Evolutionary conservation across 176 grass and related monocot genomes (phyloP).

Genomic region (Dactylis glomerata): DNA sequence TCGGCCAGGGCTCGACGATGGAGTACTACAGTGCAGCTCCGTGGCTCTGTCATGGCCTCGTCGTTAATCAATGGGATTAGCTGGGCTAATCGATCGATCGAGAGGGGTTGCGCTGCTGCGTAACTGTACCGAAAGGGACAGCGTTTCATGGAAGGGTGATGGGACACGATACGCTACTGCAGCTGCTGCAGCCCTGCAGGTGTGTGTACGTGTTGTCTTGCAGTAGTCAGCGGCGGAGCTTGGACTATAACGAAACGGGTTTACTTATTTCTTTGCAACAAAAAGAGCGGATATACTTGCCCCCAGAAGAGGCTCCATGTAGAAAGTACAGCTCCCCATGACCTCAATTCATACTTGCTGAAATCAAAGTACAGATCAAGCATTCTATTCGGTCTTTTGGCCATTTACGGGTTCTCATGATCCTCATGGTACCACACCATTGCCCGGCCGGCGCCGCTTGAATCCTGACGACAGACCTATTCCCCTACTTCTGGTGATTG

Average conservation of each 20-base stretch:
- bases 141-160: not conserved
- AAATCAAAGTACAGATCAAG: too few species aligned
- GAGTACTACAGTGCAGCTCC: not conserved
- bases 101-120: not conserved
- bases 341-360: too few species aligned
- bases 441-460: too few species aligned
- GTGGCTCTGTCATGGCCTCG: not conserved
- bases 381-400: too few species aligned
- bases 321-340: not conserved
- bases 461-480: too few species aligned
- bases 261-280: not conserved
- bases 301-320: not conserved
- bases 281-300: not conserved
- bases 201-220: not conserved
- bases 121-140: slow-evolving; percentile 35
- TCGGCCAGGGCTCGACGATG: not conserved
- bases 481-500: too few species aligned
- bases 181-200: not conserved
- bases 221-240: not conserved
- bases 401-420: too few species aligned
- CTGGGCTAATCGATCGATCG: not conserved
- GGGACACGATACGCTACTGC: not conserved
- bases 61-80: slow-evolving; percentile 12
- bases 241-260: not conserved
- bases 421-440: too few species aligned